phyloP scores from a whole-genome alignment of 140 eudicot species.

The Anethum foeniculum region DNA sequence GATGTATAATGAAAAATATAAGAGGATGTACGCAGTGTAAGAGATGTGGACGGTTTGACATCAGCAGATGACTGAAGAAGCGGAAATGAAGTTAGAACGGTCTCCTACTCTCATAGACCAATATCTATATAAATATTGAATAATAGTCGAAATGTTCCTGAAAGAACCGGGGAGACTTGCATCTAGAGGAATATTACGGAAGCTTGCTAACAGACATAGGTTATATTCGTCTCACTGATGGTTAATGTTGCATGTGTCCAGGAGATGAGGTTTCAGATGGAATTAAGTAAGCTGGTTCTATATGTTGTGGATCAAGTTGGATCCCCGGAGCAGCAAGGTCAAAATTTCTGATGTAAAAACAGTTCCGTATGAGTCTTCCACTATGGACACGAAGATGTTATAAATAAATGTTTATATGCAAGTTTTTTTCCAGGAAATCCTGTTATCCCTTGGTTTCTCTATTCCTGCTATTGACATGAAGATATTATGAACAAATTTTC shows the following conservation, averaged over 20 bases:
- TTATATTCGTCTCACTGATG: neutral
- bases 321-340: neutral
- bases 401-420: neutral
- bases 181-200: neutral
- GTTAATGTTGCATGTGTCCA: neutral
- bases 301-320: neutral
- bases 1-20: conserved; percentile 51
- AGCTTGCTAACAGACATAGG: neutral
- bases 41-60: neutral
- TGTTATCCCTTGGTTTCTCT: neutral
- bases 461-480: neutral
- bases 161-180: neutral
- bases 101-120: neutral
- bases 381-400: neutral
- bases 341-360: neutral
- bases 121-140: neutral
- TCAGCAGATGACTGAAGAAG: neutral
- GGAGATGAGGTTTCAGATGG: neutral
- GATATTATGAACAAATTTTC: too few species aligned
- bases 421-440: neutral
- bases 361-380: neutral
- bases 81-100: neutral
- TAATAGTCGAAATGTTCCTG: neutral
- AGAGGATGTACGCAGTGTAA: conserved; percentile 88
- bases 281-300: neutral